Conservation (phyloP, 352 stramenopile species). For the Halophytophthora batemanensis region DNA sequence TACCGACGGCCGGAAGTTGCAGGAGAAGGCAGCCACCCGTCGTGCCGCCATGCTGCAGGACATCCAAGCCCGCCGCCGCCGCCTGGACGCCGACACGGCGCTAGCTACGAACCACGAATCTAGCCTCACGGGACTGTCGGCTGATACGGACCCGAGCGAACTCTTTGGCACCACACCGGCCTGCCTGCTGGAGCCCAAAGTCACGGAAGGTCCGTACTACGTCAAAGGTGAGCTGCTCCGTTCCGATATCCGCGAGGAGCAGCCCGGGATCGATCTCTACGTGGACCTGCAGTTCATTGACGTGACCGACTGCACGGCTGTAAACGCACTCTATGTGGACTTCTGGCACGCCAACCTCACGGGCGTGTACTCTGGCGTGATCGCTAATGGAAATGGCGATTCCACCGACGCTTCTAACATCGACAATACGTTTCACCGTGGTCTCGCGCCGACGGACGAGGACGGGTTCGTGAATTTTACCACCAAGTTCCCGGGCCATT, state of each 20-base stretch:
- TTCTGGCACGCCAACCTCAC: constrained; percentile 8
- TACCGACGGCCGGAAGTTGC: background rate
- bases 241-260: background rate
- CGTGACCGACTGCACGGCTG: constrained; percentile 1
- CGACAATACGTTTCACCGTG: constrained; percentile 3
- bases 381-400: constrained; percentile 1
- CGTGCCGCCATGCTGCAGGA: background rate
- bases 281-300: constrained; percentile 5
- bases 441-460: constrained; percentile 1
- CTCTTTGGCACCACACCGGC: background rate
- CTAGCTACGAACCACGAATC: background rate
- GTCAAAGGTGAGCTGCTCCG: background rate
- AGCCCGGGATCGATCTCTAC: background rate
- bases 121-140: background rate
- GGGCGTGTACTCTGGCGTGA: constrained; percentile 3
- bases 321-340: constrained; percentile 2
- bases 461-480: constrained; percentile 3
- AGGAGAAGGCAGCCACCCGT: background rate
- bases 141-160: background rate
- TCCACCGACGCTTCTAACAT: constrained; percentile 3
- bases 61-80: background rate
- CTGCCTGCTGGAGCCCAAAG: constrained; percentile 2
- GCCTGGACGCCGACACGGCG: background rate
- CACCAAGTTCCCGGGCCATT: constrained; percentile 9
- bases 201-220: constrained; percentile 7